These are phyloP conservation scores for Chalciporus pseudorubinellus DNA, from an alignment of 768 basidiomycete species.

Conservation along the genomic window DNA sequence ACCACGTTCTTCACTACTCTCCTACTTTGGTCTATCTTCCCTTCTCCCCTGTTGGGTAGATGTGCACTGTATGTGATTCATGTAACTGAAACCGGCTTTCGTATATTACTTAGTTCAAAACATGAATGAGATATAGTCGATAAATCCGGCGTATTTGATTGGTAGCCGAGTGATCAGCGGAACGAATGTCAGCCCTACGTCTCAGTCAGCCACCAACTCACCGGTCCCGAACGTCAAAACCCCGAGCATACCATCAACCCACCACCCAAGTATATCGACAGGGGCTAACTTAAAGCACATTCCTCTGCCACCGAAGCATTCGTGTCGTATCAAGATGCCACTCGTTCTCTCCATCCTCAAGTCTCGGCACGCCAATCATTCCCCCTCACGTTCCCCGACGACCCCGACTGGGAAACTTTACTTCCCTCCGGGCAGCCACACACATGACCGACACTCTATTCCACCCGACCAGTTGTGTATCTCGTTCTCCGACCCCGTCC, in stretches of 20 bases:
- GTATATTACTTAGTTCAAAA: too few species aligned
- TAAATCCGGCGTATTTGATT: background rate
- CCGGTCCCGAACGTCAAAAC: background rate
- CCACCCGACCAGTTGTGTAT: slow-evolving; percentile 16
- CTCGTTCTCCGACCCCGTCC: slow-evolving; percentile 24
- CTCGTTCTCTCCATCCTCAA: slow-evolving; percentile 1
- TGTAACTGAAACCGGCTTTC: background rate
- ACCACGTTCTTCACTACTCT: background rate
- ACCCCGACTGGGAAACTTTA: slow-evolving; percentile 2
- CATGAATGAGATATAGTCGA: background rate
- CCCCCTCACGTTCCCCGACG: slow-evolving; percentile 4
- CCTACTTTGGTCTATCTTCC: background rate
- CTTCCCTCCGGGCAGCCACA: slow-evolving; percentile 13
- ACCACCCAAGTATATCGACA: background rate
- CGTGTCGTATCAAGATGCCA: slow-evolving; percentile 10
- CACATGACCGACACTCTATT: slow-evolving; percentile 9
- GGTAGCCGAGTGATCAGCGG: background rate
- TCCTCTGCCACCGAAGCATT: slow-evolving; percentile 1
- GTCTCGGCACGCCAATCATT: background rate
- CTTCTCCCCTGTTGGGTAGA: background rate
- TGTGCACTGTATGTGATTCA: background rate
- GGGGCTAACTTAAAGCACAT: background rate
- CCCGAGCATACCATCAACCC: background rate
- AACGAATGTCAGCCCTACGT: too few species aligned
- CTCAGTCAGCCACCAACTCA: background rate